phyloP scores from a whole-genome alignment of 2,329 filamentous ascomycete species.

The Aureobasidium sp. region DNA sequence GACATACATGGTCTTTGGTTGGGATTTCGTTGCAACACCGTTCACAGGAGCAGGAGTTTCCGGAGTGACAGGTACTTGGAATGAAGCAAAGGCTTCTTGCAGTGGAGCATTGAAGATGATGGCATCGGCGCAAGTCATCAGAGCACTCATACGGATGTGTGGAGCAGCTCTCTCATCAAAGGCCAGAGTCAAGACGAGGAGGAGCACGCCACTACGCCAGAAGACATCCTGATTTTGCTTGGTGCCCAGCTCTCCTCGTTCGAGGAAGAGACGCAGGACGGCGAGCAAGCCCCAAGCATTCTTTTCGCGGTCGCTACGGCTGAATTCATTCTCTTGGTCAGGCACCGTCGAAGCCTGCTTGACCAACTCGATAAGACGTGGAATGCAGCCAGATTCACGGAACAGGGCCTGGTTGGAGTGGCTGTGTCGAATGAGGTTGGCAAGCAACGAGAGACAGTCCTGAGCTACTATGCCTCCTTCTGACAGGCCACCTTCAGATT shows the following conservation, averaged over 20 bases:
- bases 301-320: slow-evolving; percentile 74
- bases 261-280: slow-evolving; percentile 77
- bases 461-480: slow-evolving; percentile 84
- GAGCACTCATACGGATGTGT: slow-evolving; percentile 76
- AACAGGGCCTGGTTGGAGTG: slow-evolving; percentile 90
- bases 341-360: slow-evolving; percentile 48
- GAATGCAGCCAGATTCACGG: slow-evolving; percentile 75
- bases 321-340: slow-evolving; percentile 51
- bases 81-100: slow-evolving; percentile 82
- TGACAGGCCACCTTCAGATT: slow-evolving; percentile 68
- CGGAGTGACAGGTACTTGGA: slow-evolving; percentile 54
- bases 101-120: slow-evolving; percentile 72
- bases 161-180: slow-evolving; percentile 67
- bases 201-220: slow-evolving; percentile 71
- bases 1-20: slow-evolving; percentile 54
- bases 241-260: slow-evolving; percentile 70
- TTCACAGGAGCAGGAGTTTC: slow-evolving; percentile 35
- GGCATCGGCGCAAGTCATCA: slow-evolving; percentile 78
- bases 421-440: slow-evolving; percentile 81
- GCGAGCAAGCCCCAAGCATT: slow-evolving; percentile 87
- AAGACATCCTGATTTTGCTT: slow-evolving; percentile 78
- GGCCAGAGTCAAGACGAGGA: slow-evolving; percentile 71
- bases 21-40: slow-evolving; percentile 43
- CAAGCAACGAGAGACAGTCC: slow-evolving; percentile 83
- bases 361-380: slow-evolving; percentile 28